Evolutionary conservation across 768 basidiomycete genomes (phyloP).

Genomic region (Jaapia argillacea): DNA sequence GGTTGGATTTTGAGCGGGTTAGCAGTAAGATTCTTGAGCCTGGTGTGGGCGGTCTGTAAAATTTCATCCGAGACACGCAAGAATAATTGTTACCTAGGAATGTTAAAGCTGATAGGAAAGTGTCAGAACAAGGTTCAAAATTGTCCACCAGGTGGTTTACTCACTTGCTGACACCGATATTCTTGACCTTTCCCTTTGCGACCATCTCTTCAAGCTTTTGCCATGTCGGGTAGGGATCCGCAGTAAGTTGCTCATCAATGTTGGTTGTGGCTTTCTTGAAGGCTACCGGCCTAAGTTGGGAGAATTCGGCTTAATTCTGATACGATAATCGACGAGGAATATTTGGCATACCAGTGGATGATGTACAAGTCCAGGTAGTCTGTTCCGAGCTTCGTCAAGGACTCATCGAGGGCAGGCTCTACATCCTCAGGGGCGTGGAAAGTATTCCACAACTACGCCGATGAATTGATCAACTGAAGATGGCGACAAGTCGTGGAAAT

Average conservation of each 20-base stretch:
- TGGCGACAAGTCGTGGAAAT: conserved; percentile 3
- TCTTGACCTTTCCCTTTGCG: conserved; percentile 63
- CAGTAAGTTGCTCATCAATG: conserved; percentile 47
- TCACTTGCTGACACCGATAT: conserved; percentile 81
- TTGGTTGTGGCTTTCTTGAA: conserved; percentile 43
- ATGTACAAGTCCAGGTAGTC: conserved; percentile 76
- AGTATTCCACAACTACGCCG: conserved; percentile 55
- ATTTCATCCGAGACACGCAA: conserved; percentile 9
- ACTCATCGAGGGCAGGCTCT: conserved; percentile 56
- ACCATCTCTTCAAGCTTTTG: conserved; percentile 71
- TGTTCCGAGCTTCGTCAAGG: conserved; percentile 46
- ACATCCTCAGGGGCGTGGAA: conserved; percentile 71
- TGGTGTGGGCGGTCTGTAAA: conserved; percentile 17
- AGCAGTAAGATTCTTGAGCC: conserved; percentile 53
- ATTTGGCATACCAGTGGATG: conserved; percentile 65
- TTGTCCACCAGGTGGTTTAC: neutral
- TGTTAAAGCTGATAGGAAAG: conserved; percentile 39
- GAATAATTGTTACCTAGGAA: conserved; percentile 26
- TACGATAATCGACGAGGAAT: no score
- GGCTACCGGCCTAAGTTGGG: conserved; percentile 60
- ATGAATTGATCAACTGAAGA: neutral
- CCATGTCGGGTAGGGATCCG: conserved; percentile 73
- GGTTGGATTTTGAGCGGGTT: conserved; percentile 50
- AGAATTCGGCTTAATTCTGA: no score
- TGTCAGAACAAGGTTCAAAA: conserved; percentile 5